Percentiles rank a stretch among this genome's conserved stretches.
Evolutionary conservation across 257 asterid species (phyloP).

Genomic region (Solanum etuberosum): DNA sequence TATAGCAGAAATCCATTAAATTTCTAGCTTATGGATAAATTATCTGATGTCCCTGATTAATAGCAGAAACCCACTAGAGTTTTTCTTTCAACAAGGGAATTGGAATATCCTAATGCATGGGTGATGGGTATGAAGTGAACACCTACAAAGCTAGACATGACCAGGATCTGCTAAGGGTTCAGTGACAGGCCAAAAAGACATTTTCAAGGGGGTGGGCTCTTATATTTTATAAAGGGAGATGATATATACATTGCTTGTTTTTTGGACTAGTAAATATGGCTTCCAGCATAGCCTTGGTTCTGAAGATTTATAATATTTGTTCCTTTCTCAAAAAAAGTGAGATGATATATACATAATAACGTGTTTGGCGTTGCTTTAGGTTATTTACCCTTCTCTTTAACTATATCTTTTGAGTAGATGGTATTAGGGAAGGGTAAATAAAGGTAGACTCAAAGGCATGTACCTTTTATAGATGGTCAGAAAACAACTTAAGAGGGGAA

Average conservation of each 20-base stretch:
- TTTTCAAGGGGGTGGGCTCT: neutral
- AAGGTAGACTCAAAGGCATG: neutral
- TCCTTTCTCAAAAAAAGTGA: neutral
- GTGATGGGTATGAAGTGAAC: neutral
- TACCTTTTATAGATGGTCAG: neutral
- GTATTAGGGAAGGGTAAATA: neutral
- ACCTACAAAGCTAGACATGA: neutral
- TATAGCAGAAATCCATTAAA: neutral
- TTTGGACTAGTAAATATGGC: neutral
- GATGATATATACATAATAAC: neutral
- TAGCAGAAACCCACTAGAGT: neutral
- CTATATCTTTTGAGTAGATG: neutral
- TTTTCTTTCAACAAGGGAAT: neutral
- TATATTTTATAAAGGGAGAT: neutral
- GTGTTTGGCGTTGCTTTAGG: neutral
- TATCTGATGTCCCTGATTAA: neutral
- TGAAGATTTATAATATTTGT: neutral
- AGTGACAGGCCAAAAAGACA: neutral
- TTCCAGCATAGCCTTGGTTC: neutral
- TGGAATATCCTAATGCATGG: neutral
- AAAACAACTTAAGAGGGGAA: neutral
- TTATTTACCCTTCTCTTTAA: neutral
- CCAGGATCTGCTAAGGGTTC: neutral
- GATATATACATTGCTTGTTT: neutral
- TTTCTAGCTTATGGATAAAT: neutral